These are phyloP conservation scores for Hypocrella siamensis DNA, from an alignment of 2,329 filamentous ascomycete genomes.

Conservation along the genomic window DNA sequence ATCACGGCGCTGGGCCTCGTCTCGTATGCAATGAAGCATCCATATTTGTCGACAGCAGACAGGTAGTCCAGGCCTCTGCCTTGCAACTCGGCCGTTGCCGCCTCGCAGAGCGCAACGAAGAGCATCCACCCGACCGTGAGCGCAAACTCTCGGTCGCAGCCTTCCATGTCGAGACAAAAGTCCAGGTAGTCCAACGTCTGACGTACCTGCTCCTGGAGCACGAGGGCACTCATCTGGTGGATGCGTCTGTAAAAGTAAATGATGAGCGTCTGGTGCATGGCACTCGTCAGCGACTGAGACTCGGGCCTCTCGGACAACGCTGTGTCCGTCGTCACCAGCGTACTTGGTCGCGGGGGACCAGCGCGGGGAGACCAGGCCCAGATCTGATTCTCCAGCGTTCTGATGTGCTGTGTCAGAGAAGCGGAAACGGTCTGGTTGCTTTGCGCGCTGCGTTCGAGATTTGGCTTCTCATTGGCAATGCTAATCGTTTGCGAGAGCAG, in stretches of 20 bases:
- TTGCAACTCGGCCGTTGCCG: slow-evolving; percentile 18
- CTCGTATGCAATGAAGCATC: slow-evolving; percentile 11
- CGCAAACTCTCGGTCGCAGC: slow-evolving; percentile 19
- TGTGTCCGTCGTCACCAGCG: too few species aligned
- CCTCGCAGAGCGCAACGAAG: slow-evolving; percentile 27
- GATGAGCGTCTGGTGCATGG: slow-evolving; percentile 24
- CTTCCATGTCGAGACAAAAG: slow-evolving; percentile 14
- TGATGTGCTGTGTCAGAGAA: slow-evolving; percentile 12
- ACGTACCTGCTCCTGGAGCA: slow-evolving; percentile 21
- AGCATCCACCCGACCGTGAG: slow-evolving; percentile 24
- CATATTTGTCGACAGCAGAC: slow-evolving; percentile 11
- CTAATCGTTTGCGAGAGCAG: slow-evolving; percentile 25
- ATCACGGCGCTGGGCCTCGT: slow-evolving; percentile 12
- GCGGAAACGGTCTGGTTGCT: slow-evolving; percentile 10
- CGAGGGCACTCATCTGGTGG: slow-evolving; percentile 18
- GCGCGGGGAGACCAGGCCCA: slow-evolving; percentile 11
- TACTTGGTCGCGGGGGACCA: slow-evolving; percentile 1
- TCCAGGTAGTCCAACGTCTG: slow-evolving; percentile 20
- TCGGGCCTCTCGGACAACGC: background rate
- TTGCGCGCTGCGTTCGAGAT: slow-evolving; percentile 9
- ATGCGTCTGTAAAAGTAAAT: slow-evolving; percentile 30
- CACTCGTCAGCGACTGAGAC: slow-evolving; percentile 7
- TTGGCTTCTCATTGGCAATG: slow-evolving; percentile 24
- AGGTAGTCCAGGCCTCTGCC: slow-evolving; percentile 10
- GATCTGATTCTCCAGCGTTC: slow-evolving; percentile 15